phyloP scores from a whole-genome alignment of 495 filamentous ascomycete species.

The Letharia columbiana region DNA sequence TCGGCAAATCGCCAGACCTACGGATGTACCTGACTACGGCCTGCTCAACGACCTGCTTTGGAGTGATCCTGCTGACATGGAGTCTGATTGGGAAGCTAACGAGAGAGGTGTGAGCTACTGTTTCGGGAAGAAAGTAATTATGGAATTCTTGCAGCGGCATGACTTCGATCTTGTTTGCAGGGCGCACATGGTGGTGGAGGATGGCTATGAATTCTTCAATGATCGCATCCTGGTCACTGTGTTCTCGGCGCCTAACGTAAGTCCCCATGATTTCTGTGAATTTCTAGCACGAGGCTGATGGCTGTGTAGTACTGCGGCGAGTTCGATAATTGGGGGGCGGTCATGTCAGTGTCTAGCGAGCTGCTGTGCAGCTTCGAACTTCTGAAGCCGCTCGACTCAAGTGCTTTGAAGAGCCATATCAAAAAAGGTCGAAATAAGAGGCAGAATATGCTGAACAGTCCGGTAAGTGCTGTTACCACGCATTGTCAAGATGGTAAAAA shows the following conservation, averaged over 20 bases:
- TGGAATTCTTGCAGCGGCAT: constrained; percentile 87
- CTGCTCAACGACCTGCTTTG: constrained; percentile 93
- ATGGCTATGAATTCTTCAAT: constrained; percentile 98
- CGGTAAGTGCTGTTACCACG: constrained; percentile 48
- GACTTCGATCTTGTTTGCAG: constrained; percentile 97
- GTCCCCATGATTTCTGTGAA: constrained; percentile 28
- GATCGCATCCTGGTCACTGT: constrained; percentile 94
- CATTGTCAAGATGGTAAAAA: neutral
- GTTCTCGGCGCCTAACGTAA: constrained; percentile 94
- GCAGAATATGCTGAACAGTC: constrained; percentile 87
- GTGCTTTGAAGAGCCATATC: constrained; percentile 94
- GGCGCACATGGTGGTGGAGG: constrained; percentile 99
- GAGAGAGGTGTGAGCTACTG: constrained; percentile 97
- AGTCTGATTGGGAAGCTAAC: constrained; percentile 95
- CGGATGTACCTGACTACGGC: constrained; percentile 96
- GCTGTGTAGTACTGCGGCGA: constrained; percentile 82
- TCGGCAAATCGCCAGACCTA: constrained; percentile 87
- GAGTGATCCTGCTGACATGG: constrained; percentile 98
- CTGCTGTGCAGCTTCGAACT: constrained; percentile 95
- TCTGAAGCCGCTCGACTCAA: constrained; percentile 93
- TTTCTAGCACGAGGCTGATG: constrained; percentile 24
- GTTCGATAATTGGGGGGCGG: constrained; percentile 98
- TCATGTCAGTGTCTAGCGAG: constrained; percentile 94
- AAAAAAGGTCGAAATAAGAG: constrained; percentile 93
- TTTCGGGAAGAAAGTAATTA: constrained; percentile 97